Evolutionary conservation across 441 rosid genomes (phyloP).

Genomic region (Omphalea diandra): DNA sequence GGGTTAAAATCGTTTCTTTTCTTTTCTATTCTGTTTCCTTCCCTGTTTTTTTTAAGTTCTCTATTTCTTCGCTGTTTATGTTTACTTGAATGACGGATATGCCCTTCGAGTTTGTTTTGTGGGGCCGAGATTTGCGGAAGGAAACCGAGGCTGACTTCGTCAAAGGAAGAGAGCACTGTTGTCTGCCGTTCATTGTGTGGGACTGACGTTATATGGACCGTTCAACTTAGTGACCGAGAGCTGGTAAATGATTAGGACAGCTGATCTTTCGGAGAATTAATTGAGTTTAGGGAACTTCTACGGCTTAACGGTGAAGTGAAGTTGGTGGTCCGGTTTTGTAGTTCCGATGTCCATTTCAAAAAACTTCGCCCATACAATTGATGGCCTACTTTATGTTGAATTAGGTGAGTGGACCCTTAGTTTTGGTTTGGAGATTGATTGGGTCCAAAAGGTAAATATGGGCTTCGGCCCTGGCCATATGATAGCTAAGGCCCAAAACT

Average conservation of each 20-base stretch:
- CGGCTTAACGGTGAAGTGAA: no score
- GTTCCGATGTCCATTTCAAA: conserved; percentile 11
- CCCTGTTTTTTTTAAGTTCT: conserved; percentile 2
- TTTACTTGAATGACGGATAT: conserved; percentile 10
- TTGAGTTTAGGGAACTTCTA: no score
- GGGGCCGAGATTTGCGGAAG: conserved; percentile 3
- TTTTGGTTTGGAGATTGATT: neutral
- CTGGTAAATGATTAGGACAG: neutral
- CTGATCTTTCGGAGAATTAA: no score
- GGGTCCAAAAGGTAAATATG: neutral
- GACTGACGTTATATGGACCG: neutral
- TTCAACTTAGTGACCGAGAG: conserved; percentile 18
- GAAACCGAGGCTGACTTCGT: neutral
- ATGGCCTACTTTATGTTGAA: neutral
- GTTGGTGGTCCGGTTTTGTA: neutral
- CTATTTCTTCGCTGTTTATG: neutral
- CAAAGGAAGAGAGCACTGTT: neutral
- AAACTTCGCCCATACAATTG: neutral
- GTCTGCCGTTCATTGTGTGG: neutral
- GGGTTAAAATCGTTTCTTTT: no score
- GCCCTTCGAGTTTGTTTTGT: conserved; percentile 7
- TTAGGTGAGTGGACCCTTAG: neutral
- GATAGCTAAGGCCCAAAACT: neutral
- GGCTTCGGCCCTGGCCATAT: no score
- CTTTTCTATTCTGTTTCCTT: no score